Percentiles rank a stretch among this genome's conserved stretches.
Evolutionary conservation across 1,284 basidiomycete genomes (phyloP).

Genomic region (Earliella scabrosa): DNA sequence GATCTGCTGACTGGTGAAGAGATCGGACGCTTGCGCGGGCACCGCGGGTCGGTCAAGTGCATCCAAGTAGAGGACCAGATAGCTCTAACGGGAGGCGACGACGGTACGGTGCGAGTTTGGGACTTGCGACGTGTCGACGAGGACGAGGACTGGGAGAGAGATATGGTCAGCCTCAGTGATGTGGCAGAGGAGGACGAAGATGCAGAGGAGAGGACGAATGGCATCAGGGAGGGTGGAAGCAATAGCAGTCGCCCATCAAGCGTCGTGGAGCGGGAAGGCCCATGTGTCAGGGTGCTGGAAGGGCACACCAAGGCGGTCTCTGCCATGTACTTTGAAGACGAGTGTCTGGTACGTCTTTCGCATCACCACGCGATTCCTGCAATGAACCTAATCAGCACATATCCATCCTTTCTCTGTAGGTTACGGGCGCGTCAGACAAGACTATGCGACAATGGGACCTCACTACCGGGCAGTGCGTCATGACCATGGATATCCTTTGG

Average conservation of each 20-base stretch:
- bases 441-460: slow-evolving; percentile 99
- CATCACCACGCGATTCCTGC: no score
- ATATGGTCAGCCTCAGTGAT: slow-evolving; percentile 61
- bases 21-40: slow-evolving; percentile 82
- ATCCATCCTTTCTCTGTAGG: slow-evolving; percentile 48
- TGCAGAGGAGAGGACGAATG: slow-evolving; percentile 38
- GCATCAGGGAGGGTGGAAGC: slow-evolving; percentile 28
- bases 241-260: slow-evolving; percentile 27
- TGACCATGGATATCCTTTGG: slow-evolving; percentile 99
- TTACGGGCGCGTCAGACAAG: slow-evolving; percentile 98
- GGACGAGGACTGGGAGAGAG: slow-evolving; percentile 67
- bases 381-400: no score
- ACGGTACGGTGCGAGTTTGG: slow-evolving; percentile 87
- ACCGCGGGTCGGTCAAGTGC: slow-evolving; percentile 82
- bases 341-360: slow-evolving; percentile 73
- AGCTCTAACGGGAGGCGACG: slow-evolving; percentile 90
- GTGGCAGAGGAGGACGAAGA: slow-evolving; percentile 65
- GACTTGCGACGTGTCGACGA: slow-evolving; percentile 83
- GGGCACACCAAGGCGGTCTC: slow-evolving; percentile 95
- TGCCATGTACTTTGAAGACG: slow-evolving; percentile 93
- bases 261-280: slow-evolving; percentile 35
- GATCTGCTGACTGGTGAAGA: slow-evolving; percentile 83
- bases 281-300: slow-evolving; percentile 82
- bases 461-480: slow-evolving; percentile 94
- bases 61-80: slow-evolving; percentile 93